phyloP scores from a whole-genome alignment of 768 basidiomycete species.

The Astraeus odoratus region DNA sequence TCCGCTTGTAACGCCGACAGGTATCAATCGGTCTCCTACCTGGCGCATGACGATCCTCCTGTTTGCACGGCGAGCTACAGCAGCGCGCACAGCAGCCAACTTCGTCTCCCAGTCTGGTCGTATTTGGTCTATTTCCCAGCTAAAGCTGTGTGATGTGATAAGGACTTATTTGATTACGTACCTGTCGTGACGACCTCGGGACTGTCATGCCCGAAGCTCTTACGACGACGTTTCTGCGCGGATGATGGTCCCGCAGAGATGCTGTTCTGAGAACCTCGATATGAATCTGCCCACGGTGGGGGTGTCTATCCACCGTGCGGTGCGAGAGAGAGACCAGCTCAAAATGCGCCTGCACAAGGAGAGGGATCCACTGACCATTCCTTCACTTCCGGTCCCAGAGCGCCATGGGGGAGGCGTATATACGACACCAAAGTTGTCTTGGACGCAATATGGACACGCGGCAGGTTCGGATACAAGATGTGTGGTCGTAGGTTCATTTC shows the following conservation, averaged over 20 bases:
- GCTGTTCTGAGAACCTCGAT: slow-evolving; percentile 39
- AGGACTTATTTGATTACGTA: slow-evolving; percentile 27
- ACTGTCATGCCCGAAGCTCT: slow-evolving; percentile 81
- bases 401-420: slow-evolving; percentile 82
- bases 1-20: slow-evolving; percentile 92
- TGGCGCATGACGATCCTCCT: slow-evolving; percentile 97
- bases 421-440: slow-evolving; percentile 92
- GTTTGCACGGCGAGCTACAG: slow-evolving; percentile 93
- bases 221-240: slow-evolving; percentile 69
- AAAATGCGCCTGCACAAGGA: background rate
- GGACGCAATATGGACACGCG: slow-evolving; percentile 95
- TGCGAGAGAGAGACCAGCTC: background rate
- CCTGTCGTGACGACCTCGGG: slow-evolving; percentile 91
- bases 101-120: slow-evolving; percentile 98
- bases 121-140: slow-evolving; percentile 66
- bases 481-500: slow-evolving; percentile 88
- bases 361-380: slow-evolving; percentile 42
- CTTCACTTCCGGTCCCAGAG: slow-evolving; percentile 69
- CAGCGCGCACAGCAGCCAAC: slow-evolving; percentile 86
- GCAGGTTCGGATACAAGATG: slow-evolving; percentile 96
- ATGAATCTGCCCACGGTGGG: slow-evolving; percentile 48
- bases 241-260: slow-evolving; percentile 31
- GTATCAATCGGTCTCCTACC: slow-evolving; percentile 94
- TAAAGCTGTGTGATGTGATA: slow-evolving; percentile 8
- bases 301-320: no score